Percentiles rank a stretch among this genome's conserved stretches.
phyloP scores from a whole-genome alignment of 2,329 filamentous ascomycete species.

The Colletotrichum orbiculare region DNA sequence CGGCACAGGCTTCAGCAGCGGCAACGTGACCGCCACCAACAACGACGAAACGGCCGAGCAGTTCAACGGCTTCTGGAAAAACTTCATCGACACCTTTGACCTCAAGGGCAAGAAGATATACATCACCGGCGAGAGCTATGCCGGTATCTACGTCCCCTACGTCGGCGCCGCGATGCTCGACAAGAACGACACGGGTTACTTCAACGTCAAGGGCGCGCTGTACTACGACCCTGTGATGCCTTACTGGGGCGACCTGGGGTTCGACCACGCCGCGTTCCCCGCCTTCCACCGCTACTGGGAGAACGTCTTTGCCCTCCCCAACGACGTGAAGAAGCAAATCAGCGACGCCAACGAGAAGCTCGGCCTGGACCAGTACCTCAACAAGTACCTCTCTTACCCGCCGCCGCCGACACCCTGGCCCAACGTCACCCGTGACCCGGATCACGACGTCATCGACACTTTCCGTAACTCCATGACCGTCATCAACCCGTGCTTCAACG shows the following conservation, averaged over 20 bases:
- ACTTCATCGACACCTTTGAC: conserved; percentile 87
- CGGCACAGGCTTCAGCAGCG: conserved; percentile 95
- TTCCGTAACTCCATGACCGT: conserved; percentile 63
- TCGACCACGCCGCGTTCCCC: conserved; percentile 58
- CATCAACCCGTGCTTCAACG: conserved; percentile 82
- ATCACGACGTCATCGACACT: conserved; percentile 66
- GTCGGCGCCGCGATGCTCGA: conserved; percentile 89
- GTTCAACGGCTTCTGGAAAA: conserved; percentile 89
- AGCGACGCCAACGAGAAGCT: conserved; percentile 66
- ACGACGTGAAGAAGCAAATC: conserved; percentile 64
- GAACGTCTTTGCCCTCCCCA: conserved; percentile 72
- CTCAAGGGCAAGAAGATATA: conserved; percentile 91
- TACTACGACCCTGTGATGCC: conserved; percentile 59
- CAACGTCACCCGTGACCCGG: conserved; percentile 53
- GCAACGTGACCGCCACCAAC: conserved; percentile 85
- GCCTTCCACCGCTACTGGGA: conserved; percentile 71
- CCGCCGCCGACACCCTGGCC: conserved; percentile 64
- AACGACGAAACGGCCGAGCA: conserved; percentile 90
- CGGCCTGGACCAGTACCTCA: conserved; percentile 69
- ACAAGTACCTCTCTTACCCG: conserved; percentile 75
- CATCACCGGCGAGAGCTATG: conserved; percentile 94
- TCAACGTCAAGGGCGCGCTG: conserved; percentile 71
- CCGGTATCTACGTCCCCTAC: conserved; percentile 96
- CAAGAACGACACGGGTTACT: conserved; percentile 81
- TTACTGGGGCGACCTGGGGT: conserved; percentile 27